Evolutionary conservation across 2,329 filamentous ascomycete genomes (phyloP).

Genomic region (Aureobasidium sp.): DNA sequence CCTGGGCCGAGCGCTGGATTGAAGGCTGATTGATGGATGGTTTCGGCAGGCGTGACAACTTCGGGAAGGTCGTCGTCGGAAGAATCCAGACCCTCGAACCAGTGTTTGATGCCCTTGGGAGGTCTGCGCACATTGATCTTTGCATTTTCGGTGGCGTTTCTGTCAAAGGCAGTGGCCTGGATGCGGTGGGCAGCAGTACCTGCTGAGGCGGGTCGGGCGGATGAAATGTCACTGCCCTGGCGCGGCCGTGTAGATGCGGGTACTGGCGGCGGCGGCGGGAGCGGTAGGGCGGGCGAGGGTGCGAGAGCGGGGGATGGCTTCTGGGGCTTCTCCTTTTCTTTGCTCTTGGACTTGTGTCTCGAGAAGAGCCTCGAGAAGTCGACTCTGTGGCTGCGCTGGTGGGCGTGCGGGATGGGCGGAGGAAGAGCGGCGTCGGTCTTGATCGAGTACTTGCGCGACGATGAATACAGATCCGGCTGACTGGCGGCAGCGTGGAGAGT

Average conservation of each 20-base stretch:
- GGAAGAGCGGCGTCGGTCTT: constrained; percentile 7
- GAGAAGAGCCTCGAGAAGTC: constrained; percentile 11
- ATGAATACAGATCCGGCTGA: constrained; percentile 17
- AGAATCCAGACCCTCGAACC: constrained; percentile 42
- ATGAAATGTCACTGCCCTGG: constrained; percentile 3
- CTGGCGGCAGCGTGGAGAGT: constrained; percentile 21
- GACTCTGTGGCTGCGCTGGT: constrained; percentile 11
- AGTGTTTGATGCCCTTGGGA: constrained; percentile 43
- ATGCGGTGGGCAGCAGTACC: neutral
- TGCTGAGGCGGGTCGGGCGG: constrained; percentile 15
- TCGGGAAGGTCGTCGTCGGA: constrained; percentile 20
- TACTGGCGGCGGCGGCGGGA: constrained; percentile 7
- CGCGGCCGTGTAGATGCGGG: constrained; percentile 4
- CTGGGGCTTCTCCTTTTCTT: constrained; percentile 13
- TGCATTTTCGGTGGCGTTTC: constrained; percentile 38
- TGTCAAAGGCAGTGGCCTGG: constrained; percentile 25
- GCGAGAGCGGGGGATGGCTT: neutral
- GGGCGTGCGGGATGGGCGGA: constrained; percentile 3
- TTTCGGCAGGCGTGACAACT: constrained; percentile 17
- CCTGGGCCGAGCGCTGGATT: constrained; percentile 19
- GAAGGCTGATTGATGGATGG: constrained; percentile 16
- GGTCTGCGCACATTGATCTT: constrained; percentile 43
- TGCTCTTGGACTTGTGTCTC: constrained; percentile 15
- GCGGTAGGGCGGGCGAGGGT: neutral
- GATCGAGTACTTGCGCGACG: constrained; percentile 26